phyloP scores from a whole-genome alignment of 1,284 basidiomycete genomes.

The Schizophyllum amplum region DNA sequence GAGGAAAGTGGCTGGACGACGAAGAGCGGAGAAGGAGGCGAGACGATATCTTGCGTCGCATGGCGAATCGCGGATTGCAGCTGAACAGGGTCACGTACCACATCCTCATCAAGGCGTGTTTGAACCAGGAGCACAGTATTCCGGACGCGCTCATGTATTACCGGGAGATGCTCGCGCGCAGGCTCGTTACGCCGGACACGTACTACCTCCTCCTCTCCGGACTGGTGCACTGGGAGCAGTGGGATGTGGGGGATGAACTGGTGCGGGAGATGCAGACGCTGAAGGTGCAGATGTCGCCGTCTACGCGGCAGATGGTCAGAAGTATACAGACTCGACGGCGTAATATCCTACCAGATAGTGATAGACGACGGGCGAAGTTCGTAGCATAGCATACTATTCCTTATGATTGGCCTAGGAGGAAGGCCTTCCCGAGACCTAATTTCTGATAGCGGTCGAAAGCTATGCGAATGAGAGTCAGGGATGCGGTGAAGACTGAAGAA shows the following conservation, averaged over 20 bases:
- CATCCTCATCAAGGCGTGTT: conserved; percentile 57
- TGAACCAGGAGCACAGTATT: conserved; percentile 43
- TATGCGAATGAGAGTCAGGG: conserved; percentile 23
- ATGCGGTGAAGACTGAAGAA: conserved; percentile 7
- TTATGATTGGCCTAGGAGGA: conserved; percentile 36
- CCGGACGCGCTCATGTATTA: conserved; percentile 51
- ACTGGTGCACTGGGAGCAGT: conserved; percentile 44
- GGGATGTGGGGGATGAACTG: conserved; percentile 50
- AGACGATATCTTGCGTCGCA: conserved; percentile 45
- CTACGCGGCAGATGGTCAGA: conserved; percentile 25
- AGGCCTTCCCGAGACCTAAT: conserved; percentile 58
- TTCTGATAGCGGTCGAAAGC: conserved; percentile 67
- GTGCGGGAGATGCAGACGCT: conserved; percentile 47
- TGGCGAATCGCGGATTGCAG: conserved; percentile 45
- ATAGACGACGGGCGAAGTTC: conserved; percentile 4
- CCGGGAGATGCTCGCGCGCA: conserved; percentile 50
- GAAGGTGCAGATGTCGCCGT: conserved; percentile 24
- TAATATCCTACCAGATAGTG: conserved; percentile 15
- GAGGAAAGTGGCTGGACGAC: conserved; percentile 37
- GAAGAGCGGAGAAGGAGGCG: conserved; percentile 36
- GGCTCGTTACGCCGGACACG: conserved; percentile 52
- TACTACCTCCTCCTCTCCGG: conserved; percentile 70
- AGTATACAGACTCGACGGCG: conserved; percentile 22
- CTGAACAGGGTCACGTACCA: conserved; percentile 66
- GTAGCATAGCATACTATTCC: conserved; percentile 19